Evolutionary conservation across 345 rosid genomes (phyloP), one percentile per base, ranked within the genome.

Genomic region (Excoecaria agallocha): DNA sequence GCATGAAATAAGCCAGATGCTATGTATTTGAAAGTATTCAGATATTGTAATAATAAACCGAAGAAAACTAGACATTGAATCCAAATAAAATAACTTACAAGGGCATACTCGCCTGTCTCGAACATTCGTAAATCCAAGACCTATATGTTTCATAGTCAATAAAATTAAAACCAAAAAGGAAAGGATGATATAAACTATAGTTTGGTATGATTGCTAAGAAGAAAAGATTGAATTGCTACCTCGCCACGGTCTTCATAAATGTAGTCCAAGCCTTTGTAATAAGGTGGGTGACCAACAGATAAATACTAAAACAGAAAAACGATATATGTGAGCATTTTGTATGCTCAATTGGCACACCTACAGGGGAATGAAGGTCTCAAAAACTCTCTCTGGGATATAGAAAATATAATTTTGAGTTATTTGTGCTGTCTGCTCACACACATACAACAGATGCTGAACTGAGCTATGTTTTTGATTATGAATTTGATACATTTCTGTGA

Each of bases 101-200:
- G 93, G 52, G 98, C 97, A 82, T 94, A 75, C 84, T 93, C 97
- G 54, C 97, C 97, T 0, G 98, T 94, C 89, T 94, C 98, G 70
- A 94, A 94, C 66, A 77, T 87, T 46, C 92, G 84, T 37, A 94
- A 57, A 82, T 94, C 98, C 84, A 92, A 58, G 12, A 94, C 85
- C 98, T 94, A 61, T 43, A 71, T 46, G 41, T 69, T 19, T 11
- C 1, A 8, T 10, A 11, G 54, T 66, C 54, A 45, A 41, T 30
- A 24, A 46, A 67, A 20, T 2, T 49, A 39, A 16, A 35, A 30
- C 38, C 64, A 0, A 1, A 6, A 8, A 5, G 5, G 3, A 12
- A 17, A 19, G 13, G 39, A 49, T 70, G n/a, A 24, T 4, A 49
- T 57, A 7, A 54, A 15, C 8, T 0, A 4, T 12, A 30, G 20